A percentile compares a stretch with the other conserved stretches of the same genome.
Conservation (phyloP, 2,329 filamentous ascomycete genomes). For the Endothia cerciana region DNA sequence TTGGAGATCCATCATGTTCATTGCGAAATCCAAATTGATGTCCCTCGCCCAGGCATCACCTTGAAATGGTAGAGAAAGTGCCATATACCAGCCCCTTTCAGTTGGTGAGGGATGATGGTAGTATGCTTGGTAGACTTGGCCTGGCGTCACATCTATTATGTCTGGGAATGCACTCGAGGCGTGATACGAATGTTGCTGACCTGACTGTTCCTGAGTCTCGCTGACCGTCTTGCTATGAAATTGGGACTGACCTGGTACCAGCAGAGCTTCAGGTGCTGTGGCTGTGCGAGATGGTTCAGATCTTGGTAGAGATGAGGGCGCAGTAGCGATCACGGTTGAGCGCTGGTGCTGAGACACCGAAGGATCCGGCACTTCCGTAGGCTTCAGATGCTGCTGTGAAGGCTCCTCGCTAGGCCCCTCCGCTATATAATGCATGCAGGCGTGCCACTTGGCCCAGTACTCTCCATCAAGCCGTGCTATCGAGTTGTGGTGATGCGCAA, state of each 20-base stretch:
- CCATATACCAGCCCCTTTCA: conserved; percentile 15
- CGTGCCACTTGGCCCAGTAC: conserved; percentile 20
- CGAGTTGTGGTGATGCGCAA: neutral
- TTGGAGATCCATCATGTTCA: conserved; percentile 2
- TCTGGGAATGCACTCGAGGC: neutral
- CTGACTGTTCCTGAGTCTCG: neutral
- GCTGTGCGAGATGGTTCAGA: no score
- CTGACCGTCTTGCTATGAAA: neutral
- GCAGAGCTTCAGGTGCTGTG: neutral
- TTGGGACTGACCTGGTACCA: neutral
- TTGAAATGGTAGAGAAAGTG: conserved; percentile 10
- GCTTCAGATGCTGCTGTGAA: neutral
- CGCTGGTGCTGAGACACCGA: neutral
- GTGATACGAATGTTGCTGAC: neutral
- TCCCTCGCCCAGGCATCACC: conserved; percentile 8
- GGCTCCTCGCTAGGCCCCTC: neutral
- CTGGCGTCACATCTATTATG: conserved; percentile 1
- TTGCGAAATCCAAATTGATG: conserved; percentile 16
- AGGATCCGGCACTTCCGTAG: neutral
- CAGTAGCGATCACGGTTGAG: neutral
- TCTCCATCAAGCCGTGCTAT: neutral
- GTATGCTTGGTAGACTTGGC: conserved; percentile 25
- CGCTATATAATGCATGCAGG: neutral
- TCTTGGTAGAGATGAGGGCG: neutral
- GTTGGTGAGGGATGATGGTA: conserved; percentile 6